Conservation (phyloP, 108 stramenopile species). For the Schizochytrium sp. region DNA sequence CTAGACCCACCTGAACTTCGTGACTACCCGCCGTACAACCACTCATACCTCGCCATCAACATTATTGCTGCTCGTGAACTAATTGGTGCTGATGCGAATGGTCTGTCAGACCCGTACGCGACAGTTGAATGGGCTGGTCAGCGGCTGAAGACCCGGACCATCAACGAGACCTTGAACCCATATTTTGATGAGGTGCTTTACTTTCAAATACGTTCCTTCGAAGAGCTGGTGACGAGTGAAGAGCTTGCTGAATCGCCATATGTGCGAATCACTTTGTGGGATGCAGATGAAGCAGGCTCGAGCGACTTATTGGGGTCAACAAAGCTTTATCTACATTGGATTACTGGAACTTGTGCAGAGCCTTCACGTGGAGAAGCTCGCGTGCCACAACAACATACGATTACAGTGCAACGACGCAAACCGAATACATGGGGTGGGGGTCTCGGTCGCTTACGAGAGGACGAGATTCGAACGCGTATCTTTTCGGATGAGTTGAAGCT, state of each 20-base stretch:
- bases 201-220: constrained; percentile 36
- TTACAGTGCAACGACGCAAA: constrained; percentile 1
- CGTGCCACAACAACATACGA: neutral
- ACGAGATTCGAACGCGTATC: neutral
- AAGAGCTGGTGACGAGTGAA: constrained; percentile 1
- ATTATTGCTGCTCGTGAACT: constrained; percentile 23
- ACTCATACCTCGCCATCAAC: constrained; percentile 31
- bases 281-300: constrained; percentile 1
- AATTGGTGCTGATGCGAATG: constrained; percentile 41
- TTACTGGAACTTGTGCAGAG: neutral
- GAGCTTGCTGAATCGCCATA: constrained; percentile 11
- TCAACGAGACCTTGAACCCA: constrained; percentile 18
- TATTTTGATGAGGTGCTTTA: constrained; percentile 38
- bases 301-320: constrained; percentile 34
- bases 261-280: constrained; percentile 38
- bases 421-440: neutral
- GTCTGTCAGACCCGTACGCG: constrained; percentile 53
- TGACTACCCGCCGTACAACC: constrained; percentile 22
- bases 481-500: constrained; percentile 44
- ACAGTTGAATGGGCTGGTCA: constrained; percentile 41
- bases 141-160: neutral
- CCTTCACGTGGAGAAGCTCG: neutral
- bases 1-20: constrained; percentile 12
- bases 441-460: neutral
- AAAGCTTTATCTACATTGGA: constrained; percentile 44